Evolutionary conservation across 1,139 yeast genomes (phyloP).

Genomic region (Blastobotrys malaysiensis): DNA sequence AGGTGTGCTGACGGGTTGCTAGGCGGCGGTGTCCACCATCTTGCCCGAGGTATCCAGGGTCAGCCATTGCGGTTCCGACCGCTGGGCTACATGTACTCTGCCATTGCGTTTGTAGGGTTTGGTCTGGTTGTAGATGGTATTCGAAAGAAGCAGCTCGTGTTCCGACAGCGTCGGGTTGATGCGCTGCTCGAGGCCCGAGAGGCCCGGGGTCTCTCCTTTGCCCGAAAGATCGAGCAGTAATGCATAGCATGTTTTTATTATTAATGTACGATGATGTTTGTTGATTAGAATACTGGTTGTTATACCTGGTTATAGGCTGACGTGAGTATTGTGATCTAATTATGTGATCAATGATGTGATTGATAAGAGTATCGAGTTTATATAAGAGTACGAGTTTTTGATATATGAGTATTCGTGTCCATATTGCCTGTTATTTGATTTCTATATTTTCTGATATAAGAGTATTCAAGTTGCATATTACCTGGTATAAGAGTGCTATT

Average conservation of each 20-base stretch:
- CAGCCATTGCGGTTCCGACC: conserved; percentile 35
- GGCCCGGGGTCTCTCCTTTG: conserved; percentile 29
- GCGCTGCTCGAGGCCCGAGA: conserved; percentile 29
- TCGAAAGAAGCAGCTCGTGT: conserved; percentile 30
- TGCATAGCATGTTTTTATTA: neutral
- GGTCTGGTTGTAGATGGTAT: conserved; percentile 30
- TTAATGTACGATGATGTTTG: neutral
- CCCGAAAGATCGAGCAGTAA: conserved; percentile 7
- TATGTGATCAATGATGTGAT: no score
- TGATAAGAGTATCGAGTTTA: no score
- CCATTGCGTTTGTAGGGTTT: conserved; percentile 32
- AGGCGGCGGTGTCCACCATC: conserved; percentile 34
- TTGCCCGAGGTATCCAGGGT: conserved; percentile 35
- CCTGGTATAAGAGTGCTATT: no score
- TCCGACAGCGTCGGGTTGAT: conserved; percentile 30
- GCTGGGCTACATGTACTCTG: conserved; percentile 30
- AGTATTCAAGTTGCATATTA: no score
- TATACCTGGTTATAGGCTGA: no score
- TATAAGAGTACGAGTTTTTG: no score
- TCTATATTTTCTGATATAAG: no score
- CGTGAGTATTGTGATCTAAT: no score
- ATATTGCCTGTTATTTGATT: no score
- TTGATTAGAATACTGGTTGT: no score
- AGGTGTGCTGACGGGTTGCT: conserved; percentile 1
- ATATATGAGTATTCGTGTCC: no score